phyloP scores from a whole-genome alignment of 768 basidiomycete genomes.

The Psilocybe azurescens region DNA sequence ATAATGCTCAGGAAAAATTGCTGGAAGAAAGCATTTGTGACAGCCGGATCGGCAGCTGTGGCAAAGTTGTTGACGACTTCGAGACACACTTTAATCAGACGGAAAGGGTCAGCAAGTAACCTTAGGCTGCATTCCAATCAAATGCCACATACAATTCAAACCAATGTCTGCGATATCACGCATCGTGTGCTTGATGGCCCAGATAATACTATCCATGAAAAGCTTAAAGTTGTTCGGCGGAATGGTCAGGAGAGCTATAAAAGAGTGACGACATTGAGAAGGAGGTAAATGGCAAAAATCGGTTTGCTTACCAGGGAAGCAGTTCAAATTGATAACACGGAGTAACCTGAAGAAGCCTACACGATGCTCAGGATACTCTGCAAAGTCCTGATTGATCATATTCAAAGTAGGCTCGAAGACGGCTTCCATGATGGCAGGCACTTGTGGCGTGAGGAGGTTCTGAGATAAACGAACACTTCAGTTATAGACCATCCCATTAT shows the following conservation, averaged over 20 bases:
- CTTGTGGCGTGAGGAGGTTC: conserved; percentile 89
- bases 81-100: conserved; percentile 67
- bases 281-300: conserved; percentile 3
- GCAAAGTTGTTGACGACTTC: conserved; percentile 98
- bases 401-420: conserved; percentile 96
- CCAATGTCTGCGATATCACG: conserved; percentile 96
- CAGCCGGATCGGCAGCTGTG: conserved; percentile 66
- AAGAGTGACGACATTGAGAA: conserved; percentile 11
- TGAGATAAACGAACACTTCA: conserved; percentile 35
- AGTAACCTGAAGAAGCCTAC: conserved; percentile 96
- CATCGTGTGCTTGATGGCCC: conserved; percentile 99
- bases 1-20: conserved; percentile 93
- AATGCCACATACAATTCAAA: conserved; percentile 62
- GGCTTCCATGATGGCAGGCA: conserved; percentile 93
- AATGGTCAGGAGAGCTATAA: conserved; percentile 77
- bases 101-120: background rate
- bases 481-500: conserved; percentile 4
- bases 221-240: conserved; percentile 96
- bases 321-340: conserved; percentile 88
- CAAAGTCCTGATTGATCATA: conserved; percentile 99
- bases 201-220: conserved; percentile 97
- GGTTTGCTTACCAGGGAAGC: conserved; percentile 83
- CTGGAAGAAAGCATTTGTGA: conserved; percentile 94
- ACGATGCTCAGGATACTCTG: conserved; percentile 98
- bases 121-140: conserved; percentile 7